Percentiles rank a stretch among this genome's conserved stretches.
Evolutionary conservation across 2,329 filamentous ascomycete species (phyloP).

Genomic region (Penicillium sp.): DNA sequence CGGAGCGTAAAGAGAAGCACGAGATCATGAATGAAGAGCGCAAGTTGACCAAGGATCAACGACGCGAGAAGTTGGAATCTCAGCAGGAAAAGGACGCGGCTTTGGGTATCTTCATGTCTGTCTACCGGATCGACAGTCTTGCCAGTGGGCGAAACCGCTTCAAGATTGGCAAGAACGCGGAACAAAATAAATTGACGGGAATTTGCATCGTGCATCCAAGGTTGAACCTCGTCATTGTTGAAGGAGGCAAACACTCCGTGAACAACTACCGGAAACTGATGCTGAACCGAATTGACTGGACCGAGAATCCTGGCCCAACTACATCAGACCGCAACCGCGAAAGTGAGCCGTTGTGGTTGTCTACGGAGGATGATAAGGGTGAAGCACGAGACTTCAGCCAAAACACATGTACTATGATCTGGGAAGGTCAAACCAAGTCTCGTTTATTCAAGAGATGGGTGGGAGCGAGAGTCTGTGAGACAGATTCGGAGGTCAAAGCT

Average conservation of each 20-base stretch:
- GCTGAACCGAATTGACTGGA: constrained; percentile 92
- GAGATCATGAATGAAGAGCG: constrained; percentile 76
- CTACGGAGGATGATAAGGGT: constrained; percentile 74
- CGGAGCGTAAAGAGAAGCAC: constrained; percentile 78
- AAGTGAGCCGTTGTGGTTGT: constrained; percentile 69
- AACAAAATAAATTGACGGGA: constrained; percentile 82
- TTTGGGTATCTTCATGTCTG: constrained; percentile 79
- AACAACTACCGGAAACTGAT: constrained; percentile 88
- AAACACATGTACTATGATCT: constrained; percentile 82
- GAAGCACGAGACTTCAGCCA: constrained; percentile 75
- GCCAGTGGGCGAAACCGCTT: constrained; percentile 91
- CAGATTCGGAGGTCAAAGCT: constrained; percentile 83
- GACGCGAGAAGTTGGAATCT: constrained; percentile 73
- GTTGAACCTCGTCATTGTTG: constrained; percentile 85
- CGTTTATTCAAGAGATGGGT: constrained; percentile 84
- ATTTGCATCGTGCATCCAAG: constrained; percentile 89
- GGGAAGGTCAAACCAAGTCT: constrained; percentile 83
- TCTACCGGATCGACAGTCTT: constrained; percentile 87
- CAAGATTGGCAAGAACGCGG: constrained; percentile 88
- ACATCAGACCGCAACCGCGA: constrained; percentile 59
- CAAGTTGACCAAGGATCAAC: constrained; percentile 84
- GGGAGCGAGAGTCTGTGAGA: constrained; percentile 81
- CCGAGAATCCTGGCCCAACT: constrained; percentile 75
- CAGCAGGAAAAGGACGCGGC: constrained; percentile 88
- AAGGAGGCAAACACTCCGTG: constrained; percentile 82